phyloP scores from a whole-genome alignment of 2,329 filamentous ascomycete genomes.

The Penicillium nordicum region DNA sequence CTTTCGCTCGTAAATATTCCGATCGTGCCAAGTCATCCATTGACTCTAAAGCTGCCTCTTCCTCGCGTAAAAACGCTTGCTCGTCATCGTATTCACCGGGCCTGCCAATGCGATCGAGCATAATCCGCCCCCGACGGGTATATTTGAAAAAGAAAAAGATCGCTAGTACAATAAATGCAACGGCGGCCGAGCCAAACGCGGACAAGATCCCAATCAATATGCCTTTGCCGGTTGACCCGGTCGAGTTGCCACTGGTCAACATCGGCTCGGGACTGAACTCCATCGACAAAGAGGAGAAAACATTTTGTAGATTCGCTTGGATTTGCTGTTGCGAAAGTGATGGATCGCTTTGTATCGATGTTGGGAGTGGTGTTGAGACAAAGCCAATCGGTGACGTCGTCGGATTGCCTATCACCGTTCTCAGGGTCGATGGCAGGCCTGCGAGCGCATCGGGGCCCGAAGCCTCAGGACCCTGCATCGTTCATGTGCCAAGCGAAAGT shows the following conservation, averaged over 20 bases:
- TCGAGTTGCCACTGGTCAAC: conserved; percentile 39
- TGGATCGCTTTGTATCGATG: conserved; percentile 10
- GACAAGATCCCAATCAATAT: conserved; percentile 93
- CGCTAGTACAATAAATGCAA: conserved; percentile 75
- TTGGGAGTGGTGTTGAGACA: conserved; percentile 10
- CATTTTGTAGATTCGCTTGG: conserved; percentile 40
- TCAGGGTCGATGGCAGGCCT: conserved; percentile 35
- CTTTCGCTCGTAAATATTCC: conserved; percentile 93
- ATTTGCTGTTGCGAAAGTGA: conserved; percentile 20
- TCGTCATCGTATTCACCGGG: conserved; percentile 98
- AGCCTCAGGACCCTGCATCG: conserved; percentile 41
- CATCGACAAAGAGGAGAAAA: conserved; percentile 26
- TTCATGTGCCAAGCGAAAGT: conserved; percentile 31
- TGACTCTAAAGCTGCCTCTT: conserved; percentile 87
- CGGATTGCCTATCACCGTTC: conserved; percentile 30
- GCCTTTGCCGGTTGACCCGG: conserved; percentile 64
- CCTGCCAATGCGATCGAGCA: conserved; percentile 86
- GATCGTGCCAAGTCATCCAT: conserved; percentile 92
- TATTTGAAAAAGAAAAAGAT: conserved; percentile 93
- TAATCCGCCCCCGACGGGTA: conserved; percentile 80
- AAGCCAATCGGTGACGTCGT: conserved; percentile 27
- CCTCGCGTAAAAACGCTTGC: conserved; percentile 87
- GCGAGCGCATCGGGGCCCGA: conserved; percentile 36
- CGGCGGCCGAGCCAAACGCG: conserved; percentile 83
- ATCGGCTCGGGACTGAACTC: conserved; percentile 21